Base-by-base conservation (phyloP, 495 filamentous ascomycete species). In the Lentithecium fluviatile region DNA sequence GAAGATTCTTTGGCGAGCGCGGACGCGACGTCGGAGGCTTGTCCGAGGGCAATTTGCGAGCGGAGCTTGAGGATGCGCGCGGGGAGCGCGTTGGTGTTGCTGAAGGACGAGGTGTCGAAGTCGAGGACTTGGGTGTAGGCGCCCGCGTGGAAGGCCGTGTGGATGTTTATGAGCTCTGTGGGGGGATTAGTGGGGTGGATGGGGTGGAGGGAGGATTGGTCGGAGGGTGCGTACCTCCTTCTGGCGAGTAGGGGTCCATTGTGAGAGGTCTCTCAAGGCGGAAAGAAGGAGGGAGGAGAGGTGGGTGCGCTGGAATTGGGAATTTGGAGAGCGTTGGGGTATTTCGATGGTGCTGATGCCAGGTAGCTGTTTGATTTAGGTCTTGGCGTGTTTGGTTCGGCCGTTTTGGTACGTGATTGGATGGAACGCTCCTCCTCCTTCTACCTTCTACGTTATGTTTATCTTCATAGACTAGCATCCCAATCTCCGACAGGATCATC, bases 131-230 rank as follows among this genome's bases (percentile, higher is more conserved):
- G 77, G 52, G 86, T 78, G 82, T 90, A 96, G 77, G 93, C 90
- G 71, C 89, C 90, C 72, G 91, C 88, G 80, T 94, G 88, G 83
- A 96, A 97, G 79, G 89, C 83, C 77, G 88, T 95, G 83, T 94
- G 89, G 72, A 97, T 86, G 79, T 92, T 95, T 74, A 96, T 85
- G 66, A 98, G 85, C 78, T 98, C 94, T 88, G 70, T n/a, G 51
- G 49, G 29, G 40, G 24, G 32, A 11, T 23, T 43, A 43, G 60
- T 64, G 40, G 45, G 51, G 56, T 42, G 50, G 62, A 61, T 20
- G 55, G 57, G 48, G 68, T 56, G 47, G 48, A 43, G 34, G 12
- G 21, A 19, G 46, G 34, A 50, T 15, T 43, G 13, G 45, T 51
- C 15, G 29, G 29, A 15, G n/a, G 13, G 45, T 17, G 50, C 45